Percentiles rank a stretch among this genome's conserved stretches.
Evolutionary conservation across 768 basidiomycete genomes (phyloP).

Genomic region (Asterophora lycoperdoides): DNA sequence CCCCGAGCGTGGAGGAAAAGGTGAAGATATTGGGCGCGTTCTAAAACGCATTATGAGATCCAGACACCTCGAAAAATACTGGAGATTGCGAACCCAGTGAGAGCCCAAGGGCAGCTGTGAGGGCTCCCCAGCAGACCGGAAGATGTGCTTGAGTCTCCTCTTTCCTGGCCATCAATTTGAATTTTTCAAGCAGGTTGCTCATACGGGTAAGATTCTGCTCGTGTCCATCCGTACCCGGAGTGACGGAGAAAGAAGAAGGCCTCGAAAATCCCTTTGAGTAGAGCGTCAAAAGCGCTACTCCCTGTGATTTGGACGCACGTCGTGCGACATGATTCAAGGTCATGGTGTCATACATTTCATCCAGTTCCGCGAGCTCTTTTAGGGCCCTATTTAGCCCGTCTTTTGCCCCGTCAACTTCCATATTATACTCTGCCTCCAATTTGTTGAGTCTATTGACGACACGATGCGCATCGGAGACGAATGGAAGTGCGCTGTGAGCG

Average conservation of each 20-base stretch:
- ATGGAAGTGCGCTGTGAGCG: conserved; percentile 68
- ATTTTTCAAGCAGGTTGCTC: conserved; percentile 50
- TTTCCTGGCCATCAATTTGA: conserved; percentile 64
- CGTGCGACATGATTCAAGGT: conserved; percentile 87
- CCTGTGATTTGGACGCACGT: conserved; percentile 87
- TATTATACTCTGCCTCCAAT: background rate
- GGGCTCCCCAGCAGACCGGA: conserved; percentile 85
- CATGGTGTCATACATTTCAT: conserved; percentile 77
- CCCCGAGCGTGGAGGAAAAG: conserved; percentile 91
- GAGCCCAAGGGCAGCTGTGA: conserved; percentile 74
- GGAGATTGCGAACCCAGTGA: conserved; percentile 50
- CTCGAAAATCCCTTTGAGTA: conserved; percentile 77
- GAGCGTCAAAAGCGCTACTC: conserved; percentile 86
- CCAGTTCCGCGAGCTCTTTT: conserved; percentile 50
- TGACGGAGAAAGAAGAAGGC: conserved; percentile 36
- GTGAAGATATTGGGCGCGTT: conserved; percentile 79
- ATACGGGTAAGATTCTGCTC: conserved; percentile 23
- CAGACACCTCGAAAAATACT: background rate
- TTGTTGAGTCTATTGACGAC: conserved; percentile 27
- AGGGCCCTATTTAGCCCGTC: conserved; percentile 28
- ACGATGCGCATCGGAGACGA: conserved; percentile 70
- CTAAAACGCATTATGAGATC: conserved; percentile 35
- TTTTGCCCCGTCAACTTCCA: conserved; percentile 6
- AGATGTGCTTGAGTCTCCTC: conserved; percentile 77
- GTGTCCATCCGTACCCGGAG: conserved; percentile 18